These are phyloP conservation scores for Oropetium thomaeum DNA, from an alignment of 176 grass and related monocot species.

Conservation along the genomic window DNA sequence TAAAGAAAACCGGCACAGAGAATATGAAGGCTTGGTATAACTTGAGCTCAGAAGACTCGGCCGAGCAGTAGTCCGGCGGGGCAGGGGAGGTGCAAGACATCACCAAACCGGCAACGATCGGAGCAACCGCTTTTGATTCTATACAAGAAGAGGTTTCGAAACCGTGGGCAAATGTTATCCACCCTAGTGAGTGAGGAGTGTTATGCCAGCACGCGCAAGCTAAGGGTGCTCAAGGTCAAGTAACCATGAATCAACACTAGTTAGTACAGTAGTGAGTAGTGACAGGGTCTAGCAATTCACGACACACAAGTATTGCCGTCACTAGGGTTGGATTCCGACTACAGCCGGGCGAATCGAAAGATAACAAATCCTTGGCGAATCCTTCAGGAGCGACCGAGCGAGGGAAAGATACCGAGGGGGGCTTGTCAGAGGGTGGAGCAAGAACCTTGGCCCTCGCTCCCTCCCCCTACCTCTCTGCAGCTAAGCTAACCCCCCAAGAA, in stretches of 20 bases:
- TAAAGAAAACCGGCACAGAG: conserved; percentile 89
- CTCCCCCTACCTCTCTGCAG: neutral
- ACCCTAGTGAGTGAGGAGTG: neutral
- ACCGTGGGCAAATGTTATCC: neutral
- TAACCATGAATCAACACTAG: neutral
- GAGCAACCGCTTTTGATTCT: neutral
- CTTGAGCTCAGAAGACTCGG: conserved; percentile 72
- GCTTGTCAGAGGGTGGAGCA: neutral
- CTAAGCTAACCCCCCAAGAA: no score
- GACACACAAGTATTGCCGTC: no score
- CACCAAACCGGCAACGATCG: neutral
- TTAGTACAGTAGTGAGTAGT: no score
- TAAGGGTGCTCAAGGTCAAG: neutral
- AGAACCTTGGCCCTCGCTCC: neutral
- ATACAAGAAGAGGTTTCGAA: neutral
- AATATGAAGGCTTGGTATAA: conserved; percentile 95
- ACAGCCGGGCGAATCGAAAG: neutral
- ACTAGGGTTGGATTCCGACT: conserved; percentile 17
- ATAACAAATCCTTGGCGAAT: conserved; percentile 7
- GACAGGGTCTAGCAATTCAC: no score
- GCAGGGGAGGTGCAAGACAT: conserved; percentile 88
- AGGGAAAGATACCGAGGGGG: neutral
- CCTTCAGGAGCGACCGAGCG: neutral
- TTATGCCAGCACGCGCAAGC: neutral
- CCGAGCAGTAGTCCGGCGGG: conserved; percentile 70